These are phyloP conservation scores for Lanmaoa rubissima DNA, from an alignment of 768 basidiomycete genomes.

Conservation along the genomic window DNA sequence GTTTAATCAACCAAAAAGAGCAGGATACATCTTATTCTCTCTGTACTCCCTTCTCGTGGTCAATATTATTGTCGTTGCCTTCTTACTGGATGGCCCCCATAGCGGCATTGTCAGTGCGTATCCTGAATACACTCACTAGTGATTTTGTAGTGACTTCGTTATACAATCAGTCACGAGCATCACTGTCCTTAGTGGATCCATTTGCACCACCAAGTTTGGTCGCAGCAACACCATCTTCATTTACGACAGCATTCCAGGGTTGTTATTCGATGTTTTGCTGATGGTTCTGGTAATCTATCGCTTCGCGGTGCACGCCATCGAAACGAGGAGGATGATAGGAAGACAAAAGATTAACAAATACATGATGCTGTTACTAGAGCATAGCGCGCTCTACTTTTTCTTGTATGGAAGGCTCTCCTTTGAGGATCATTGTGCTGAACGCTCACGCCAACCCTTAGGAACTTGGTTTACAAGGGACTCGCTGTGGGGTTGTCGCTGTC, in stretches of 20 bases:
- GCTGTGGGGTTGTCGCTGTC: not conserved
- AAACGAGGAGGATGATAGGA: slow-evolving; percentile 1
- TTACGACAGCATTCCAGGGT: slow-evolving; percentile 1
- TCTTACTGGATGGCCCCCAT: not conserved
- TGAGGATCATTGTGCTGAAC: not conserved
- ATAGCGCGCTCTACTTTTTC: slow-evolving; percentile 12
- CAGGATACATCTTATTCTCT: not conserved
- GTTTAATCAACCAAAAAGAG: too few relatives aligned
- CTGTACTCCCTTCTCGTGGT: not conserved
- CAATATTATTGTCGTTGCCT: not conserved
- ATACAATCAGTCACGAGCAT: not conserved
- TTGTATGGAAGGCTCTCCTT: not conserved
- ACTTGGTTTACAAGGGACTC: not conserved
- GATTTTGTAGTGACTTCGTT: not conserved
- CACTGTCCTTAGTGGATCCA: not conserved
- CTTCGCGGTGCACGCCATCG: slow-evolving; percentile 4
- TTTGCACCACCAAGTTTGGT: not conserved
- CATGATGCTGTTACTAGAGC: slow-evolving; percentile 8
- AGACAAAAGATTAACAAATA: slow-evolving; percentile 3
- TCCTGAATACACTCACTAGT: not conserved
- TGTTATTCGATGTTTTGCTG: slow-evolving; percentile 7
- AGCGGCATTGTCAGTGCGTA: slow-evolving; percentile 1
- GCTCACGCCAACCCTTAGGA: not conserved
- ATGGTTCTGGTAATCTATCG: slow-evolving; percentile 6
- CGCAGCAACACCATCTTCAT: not conserved